Evolutionary conservation across 805 yeast genomes (phyloP), one percentile per base, ranked within the genome.

Genomic region (Metschnikowia lochheadii): DNA sequence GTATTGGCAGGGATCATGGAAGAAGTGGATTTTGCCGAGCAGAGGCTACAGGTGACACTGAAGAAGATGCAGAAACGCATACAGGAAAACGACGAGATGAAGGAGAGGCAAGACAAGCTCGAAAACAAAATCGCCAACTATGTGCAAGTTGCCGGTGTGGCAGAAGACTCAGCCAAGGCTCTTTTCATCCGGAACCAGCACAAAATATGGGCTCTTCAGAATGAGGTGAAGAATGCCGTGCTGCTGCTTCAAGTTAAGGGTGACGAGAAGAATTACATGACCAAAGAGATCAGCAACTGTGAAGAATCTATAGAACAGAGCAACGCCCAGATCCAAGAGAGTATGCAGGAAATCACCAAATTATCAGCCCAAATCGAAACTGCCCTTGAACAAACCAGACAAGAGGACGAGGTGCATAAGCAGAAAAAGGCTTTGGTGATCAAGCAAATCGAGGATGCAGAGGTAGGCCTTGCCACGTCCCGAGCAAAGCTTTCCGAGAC

Each of bases 201-300:
- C 23, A 64, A 70, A 50, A 73, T 76, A n/a, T 67, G 76, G 60
- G 72, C 73, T 5, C 60, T 83, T 34, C 75, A 77, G 51, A 75
- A 75, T 6, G 72, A 76, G 46, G 66, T 84, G 2, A 66, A 69
- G 32, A 73, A 66, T 29, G 65, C 76, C 41, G 65, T 76, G n/a
- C 65, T 69, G 13, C 75, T 75, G 53, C 59, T 77, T 1, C 76
- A 75, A 23, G 72, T 83, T 5, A 73, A 75, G 40, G 63, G 65
- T 1, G 81, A 80, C 34, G 96, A 89, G 58, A 77, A 74, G 42
- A 79, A 72, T 45, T 90, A 87, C 64, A 85, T 84, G 81, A 59
- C 65, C 7, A 72, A 70, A 31, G 92, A 87, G 62, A 76, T 81
- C 31, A 66, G 65, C 17, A 77, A 82, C 46, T 85, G 89, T 0